Base-by-base conservation (phyloP, 1,284 basidiomycete species). In the Ceratobasidium sp. region DNA sequence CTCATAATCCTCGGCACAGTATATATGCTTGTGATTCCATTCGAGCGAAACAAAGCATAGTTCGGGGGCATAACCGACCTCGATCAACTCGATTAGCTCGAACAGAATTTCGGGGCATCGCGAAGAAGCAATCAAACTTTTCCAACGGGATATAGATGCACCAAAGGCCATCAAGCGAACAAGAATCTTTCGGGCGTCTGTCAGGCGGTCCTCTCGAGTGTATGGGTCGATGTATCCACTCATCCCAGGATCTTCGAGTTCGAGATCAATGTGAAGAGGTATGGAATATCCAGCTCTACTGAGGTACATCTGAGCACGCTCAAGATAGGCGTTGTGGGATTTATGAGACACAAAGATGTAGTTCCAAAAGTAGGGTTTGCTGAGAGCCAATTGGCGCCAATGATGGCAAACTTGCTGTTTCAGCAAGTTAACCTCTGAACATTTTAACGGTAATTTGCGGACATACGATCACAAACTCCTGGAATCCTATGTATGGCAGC, bases 321-420 rank as follows among this genome's bases (percentile, higher is more conserved):
- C n/a, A n/a, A n/a, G n/a, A n/a, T n/a, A n/a, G 53, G 6, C 23
- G 18, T 55, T 20, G 20, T 55, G 26, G 7, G 26, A 42, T 15
- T 20, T 7, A 3, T 40, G 61, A 64, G 33, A 71, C 20, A 58
- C 28, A 23, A 23, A 42, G 33, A 60, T 46, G 40, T 26, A 60
- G n/a, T 28, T 44, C 69, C 69, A 72, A 13, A 72, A 26, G 20
- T n/a, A 42, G n/a, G 53, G 69, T 10, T 60, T 42, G 69, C 44
- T 56, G 53, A 60, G 23, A 1, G 18, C 51, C 26, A 39, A n/a
- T 15, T 23, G 28, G 15, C 69, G 20, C 69, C 39, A 72, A 15
- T 60, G 55, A 10, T 40, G 39, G 40, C 53, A 72, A 26, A 72
- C 69, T 40, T 72, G 69, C 69, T 72, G 55, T n/a, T n/a, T n/a